Evolutionary conservation across 179 eudicot genomes (phyloP).

Genomic region (Nepenthes alata): DNA sequence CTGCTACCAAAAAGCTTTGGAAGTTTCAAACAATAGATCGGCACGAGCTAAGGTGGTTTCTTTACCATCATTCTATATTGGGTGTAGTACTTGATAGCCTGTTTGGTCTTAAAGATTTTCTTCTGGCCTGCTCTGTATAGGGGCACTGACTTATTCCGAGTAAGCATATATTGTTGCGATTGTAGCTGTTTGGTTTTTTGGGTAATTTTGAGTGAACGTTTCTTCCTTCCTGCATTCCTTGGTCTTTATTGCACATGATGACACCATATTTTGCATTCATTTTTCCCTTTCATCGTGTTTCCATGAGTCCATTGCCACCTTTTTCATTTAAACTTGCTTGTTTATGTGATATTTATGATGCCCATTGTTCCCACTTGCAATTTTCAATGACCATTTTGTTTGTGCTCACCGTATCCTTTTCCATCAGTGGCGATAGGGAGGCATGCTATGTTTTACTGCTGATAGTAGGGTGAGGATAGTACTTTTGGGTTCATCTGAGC

Average conservation of each 20-base stretch:
- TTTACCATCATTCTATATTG: slow-evolving; percentile 1
- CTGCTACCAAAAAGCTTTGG: slow-evolving; percentile 71
- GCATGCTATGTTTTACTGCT: too few species aligned
- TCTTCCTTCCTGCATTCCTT: not conserved
- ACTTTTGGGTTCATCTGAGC: too few species aligned
- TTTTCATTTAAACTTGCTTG: not conserved
- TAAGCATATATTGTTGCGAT: too few species aligned
- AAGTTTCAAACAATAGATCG: slow-evolving; percentile 68
- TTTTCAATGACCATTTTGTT: too few species aligned
- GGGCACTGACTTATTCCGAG: too few species aligned
- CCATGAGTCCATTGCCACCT: not conserved
- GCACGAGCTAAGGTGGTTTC: slow-evolving; percentile 71
- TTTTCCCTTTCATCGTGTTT: not conserved
- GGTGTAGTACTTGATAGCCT: not conserved
- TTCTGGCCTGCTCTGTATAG: too few species aligned
- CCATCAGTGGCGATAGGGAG: too few species aligned
- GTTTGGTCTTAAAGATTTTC: not conserved
- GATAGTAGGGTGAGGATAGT: too few species aligned
- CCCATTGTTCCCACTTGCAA: too few species aligned
- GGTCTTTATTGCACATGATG: not conserved
- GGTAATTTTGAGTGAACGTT: not conserved
- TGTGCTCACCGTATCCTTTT: too few species aligned
- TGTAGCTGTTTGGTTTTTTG: not conserved
- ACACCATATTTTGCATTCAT: not conserved
- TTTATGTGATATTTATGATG: too few species aligned